Evolutionary conservation across 176 grass and related monocot species (phyloP), one percentile per base, ranked within the genome.

Genomic region (Olyra latifolia): DNA sequence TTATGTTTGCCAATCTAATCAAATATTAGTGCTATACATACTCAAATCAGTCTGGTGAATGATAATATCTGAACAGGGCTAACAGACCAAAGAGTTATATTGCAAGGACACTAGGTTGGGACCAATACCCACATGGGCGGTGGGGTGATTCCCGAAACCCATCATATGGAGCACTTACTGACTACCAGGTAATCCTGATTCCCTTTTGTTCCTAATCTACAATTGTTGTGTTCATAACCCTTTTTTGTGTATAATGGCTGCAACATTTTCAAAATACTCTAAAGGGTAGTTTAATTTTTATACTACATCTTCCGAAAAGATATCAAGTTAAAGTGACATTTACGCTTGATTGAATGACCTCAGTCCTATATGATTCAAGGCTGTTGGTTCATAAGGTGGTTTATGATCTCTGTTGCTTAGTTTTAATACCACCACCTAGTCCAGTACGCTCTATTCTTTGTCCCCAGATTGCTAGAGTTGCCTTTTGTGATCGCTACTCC

Each of bases 11-110:
- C 15, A 54, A 78, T 29, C 25, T 82, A 30, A 12, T 72, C 53
- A 23, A 41, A 5, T 60, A 24, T 52, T 38, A 8, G 16, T 72
- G 17, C 6, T 56, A 42, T 35, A 53, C n/a, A 80, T 63, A 25
- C 77, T 84, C 22, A 77, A 77, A 20, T 5, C 22, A 72, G 10
- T 67, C 41, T 72, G 44, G 12, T 77, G 17, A 72, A 60, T 57
- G 28, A 62, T 8, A 9, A 74, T 47, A 54, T 86, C 32, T 65
- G 7, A 88, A 53, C 80, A 97, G 93, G 93, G 93, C 93, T 81
- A 97, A 97, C 71, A 84, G 93, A 74, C 93, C 93, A 61, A 97
- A 97, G 81, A 97, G 93, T 76, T 97, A 97, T 64, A 93, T 97
- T 81, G 69, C 72, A 44, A 93, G 93, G 75, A 97, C 93, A 20